These are phyloP conservation scores for Apiotrichum laibachii DNA, from an alignment of 1,284 basidiomycete genomes.

Conservation along the genomic window DNA sequence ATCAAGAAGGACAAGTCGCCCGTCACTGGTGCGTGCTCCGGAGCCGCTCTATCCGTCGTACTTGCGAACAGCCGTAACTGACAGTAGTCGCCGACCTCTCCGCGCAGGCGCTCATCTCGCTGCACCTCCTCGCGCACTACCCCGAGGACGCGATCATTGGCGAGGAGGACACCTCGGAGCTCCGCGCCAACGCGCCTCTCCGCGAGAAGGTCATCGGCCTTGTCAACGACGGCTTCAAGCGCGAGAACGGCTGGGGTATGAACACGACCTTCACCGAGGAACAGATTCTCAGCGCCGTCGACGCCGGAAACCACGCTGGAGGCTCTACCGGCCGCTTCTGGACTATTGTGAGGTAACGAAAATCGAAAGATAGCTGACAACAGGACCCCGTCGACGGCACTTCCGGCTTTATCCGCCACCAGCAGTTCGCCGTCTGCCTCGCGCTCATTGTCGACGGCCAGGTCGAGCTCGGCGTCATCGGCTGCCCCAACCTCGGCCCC, in stretches of 20 bases:
- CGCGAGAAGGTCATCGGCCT: slow-evolving; percentile 72
- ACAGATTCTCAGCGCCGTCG: slow-evolving; percentile 76
- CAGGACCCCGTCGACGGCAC: slow-evolving; percentile 49
- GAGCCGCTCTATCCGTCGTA: background rate
- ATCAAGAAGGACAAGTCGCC: slow-evolving; percentile 94
- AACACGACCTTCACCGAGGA: slow-evolving; percentile 40
- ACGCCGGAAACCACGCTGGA: slow-evolving; percentile 77
- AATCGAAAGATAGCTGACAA: slow-evolving; percentile 6
- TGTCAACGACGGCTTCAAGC: slow-evolving; percentile 72
- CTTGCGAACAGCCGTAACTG: background rate
- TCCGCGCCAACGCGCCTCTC: slow-evolving; percentile 61
- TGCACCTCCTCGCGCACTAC: slow-evolving; percentile 73
- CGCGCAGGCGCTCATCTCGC: slow-evolving; percentile 81
- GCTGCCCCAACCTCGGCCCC: slow-evolving; percentile 87
- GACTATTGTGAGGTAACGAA: slow-evolving; percentile 59
- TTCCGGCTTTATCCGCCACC: slow-evolving; percentile 81
- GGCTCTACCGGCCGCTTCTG: slow-evolving; percentile 62
- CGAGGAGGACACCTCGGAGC: slow-evolving; percentile 86
- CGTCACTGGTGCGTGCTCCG: slow-evolving; percentile 68
- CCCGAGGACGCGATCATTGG: slow-evolving; percentile 87
- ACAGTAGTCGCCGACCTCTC: slow-evolving; percentile 79
- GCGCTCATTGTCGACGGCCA: slow-evolving; percentile 81
- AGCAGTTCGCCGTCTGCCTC: slow-evolving; percentile 95
- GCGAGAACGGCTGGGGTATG: slow-evolving; percentile 43
- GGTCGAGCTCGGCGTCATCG: slow-evolving; percentile 86